phyloP scores from a whole-genome alignment of 805 yeast species.

The Saccharomyces mikatae region DNA sequence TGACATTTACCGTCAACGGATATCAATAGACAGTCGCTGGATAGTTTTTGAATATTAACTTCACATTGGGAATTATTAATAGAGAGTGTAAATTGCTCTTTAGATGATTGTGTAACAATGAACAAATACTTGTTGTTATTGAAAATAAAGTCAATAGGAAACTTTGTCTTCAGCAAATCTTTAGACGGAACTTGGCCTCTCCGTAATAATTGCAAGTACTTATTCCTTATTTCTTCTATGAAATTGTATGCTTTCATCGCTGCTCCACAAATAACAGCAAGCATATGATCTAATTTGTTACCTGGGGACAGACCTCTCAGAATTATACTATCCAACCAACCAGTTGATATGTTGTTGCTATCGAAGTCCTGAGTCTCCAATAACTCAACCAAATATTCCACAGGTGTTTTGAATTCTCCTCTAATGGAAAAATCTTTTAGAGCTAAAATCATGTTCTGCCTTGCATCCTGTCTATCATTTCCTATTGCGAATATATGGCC shows the following conservation, averaged over 20 bases:
- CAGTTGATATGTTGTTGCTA: slow-evolving; percentile 93
- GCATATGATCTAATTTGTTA: slow-evolving; percentile 74
- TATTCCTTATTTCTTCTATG: slow-evolving; percentile 58
- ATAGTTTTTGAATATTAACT: slow-evolving; percentile 74
- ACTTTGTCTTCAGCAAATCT: slow-evolving; percentile 73
- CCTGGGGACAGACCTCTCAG: slow-evolving; percentile 90
- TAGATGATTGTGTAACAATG: slow-evolving; percentile 88
- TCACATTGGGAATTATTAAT: slow-evolving; percentile 88
- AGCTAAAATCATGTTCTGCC: slow-evolving; percentile 98
- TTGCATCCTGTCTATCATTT: slow-evolving; percentile 93
- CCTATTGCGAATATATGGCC: slow-evolving; percentile 99
- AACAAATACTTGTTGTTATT: slow-evolving; percentile 90
- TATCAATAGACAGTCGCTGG: slow-evolving; percentile 89
- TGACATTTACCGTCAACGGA: slow-evolving; percentile 90
- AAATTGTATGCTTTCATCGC: slow-evolving; percentile 84
- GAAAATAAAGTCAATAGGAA: slow-evolving; percentile 90
- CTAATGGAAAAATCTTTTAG: slow-evolving; percentile 91
- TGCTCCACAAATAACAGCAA: slow-evolving; percentile 96
- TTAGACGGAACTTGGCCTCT: slow-evolving; percentile 93
- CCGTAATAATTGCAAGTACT: slow-evolving; percentile 67
- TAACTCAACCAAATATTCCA: slow-evolving; percentile 89
- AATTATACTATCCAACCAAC: slow-evolving; percentile 96
- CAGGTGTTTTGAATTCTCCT: slow-evolving; percentile 98
- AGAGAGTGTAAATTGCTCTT: slow-evolving; percentile 77
- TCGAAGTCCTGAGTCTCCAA: slow-evolving; percentile 95